These are phyloP conservation scores for Strobilomyces dryophilus DNA, from an alignment of 768 basidiomycete species.

Conservation along the genomic window DNA sequence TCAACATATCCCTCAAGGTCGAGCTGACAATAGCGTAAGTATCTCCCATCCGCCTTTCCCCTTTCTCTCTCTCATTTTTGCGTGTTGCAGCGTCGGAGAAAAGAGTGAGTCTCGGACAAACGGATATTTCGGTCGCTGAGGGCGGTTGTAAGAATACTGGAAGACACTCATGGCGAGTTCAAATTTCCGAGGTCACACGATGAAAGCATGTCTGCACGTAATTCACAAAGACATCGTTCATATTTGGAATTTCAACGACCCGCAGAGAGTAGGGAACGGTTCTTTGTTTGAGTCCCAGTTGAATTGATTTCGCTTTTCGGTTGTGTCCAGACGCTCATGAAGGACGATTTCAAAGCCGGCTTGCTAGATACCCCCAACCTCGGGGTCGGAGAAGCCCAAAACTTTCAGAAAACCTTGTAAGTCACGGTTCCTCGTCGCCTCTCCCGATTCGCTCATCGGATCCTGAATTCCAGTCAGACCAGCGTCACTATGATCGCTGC, in stretches of 20 bases:
- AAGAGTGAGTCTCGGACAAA: neutral
- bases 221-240: neutral
- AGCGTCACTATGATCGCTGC: neutral
- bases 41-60: neutral
- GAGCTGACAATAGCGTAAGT: neutral
- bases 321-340: neutral
- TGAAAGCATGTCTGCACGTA: neutral
- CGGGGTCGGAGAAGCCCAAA: neutral
- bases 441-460: neutral
- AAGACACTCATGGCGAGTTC: neutral
- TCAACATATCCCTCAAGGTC: neutral
- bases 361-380: neutral
- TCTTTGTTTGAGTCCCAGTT: neutral
- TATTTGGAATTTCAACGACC: neutral
- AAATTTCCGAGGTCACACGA: neutral
- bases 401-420: neutral
- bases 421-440: neutral
- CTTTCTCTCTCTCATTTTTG: neutral
- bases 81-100: neutral
- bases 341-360: neutral
- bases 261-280: conserved; percentile 19
- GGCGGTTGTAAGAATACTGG: neutral
- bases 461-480: neutral
- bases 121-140: neutral
- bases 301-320: neutral